Evolutionary conservation across 345 rosid genomes (phyloP).

Genomic region (Citrus medica): DNA sequence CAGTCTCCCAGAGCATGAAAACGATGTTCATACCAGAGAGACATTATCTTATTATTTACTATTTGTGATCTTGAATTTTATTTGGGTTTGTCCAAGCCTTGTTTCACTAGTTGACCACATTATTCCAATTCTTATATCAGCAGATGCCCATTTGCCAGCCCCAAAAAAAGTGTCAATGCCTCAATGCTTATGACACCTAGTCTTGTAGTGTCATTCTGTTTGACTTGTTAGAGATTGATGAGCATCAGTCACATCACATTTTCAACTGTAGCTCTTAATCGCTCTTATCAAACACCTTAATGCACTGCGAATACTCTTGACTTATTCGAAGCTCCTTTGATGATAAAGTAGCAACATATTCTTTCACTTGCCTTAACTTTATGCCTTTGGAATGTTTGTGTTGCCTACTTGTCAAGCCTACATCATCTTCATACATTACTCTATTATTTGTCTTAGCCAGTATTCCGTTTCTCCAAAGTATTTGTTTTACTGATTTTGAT

Average conservation of each 20-base stretch:
- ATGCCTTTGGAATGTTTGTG: too few species aligned
- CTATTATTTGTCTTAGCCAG: too few species aligned
- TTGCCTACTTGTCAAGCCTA: too few species aligned
- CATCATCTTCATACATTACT: too few species aligned
- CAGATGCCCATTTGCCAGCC: neutral
- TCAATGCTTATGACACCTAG: neutral
- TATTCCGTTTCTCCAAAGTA: too few species aligned
- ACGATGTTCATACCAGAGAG: neutral
- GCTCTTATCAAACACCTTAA: neutral
- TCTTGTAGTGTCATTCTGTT: neutral
- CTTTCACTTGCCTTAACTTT: too few species aligned
- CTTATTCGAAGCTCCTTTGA: too few species aligned
- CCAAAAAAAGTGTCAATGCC: neutral
- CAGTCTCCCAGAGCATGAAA: neutral
- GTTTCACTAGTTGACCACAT: neutral
- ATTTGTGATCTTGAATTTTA: neutral
- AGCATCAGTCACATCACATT: neutral
- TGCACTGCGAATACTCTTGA: too few species aligned
- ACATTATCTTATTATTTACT: neutral
- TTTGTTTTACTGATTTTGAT: too few species aligned
- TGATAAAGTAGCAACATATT: too few species aligned
- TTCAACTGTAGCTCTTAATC: neutral
- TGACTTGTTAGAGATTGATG: neutral
- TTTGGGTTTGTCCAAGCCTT: neutral
- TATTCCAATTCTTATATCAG: neutral